These are phyloP conservation scores for Trametes cingulata DNA, from an alignment of 768 basidiomycete genomes.

Conservation along the genomic window DNA sequence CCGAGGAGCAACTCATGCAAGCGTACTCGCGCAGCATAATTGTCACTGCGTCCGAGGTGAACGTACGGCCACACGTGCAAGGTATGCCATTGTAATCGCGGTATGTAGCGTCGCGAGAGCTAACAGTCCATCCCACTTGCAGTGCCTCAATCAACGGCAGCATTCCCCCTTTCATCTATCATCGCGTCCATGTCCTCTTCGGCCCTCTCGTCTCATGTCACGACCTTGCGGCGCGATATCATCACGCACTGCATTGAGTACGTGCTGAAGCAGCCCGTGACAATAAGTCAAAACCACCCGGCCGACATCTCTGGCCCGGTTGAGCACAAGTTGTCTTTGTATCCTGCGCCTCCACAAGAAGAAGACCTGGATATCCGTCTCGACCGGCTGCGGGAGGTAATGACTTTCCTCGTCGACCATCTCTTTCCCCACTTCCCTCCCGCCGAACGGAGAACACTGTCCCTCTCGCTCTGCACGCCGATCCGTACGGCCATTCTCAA, in stretches of 20 bases:
- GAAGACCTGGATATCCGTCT: slow-evolving; percentile 46
- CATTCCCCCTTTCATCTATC: slow-evolving; percentile 52
- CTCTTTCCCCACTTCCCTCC: slow-evolving; percentile 59
- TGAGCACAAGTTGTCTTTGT: slow-evolving; percentile 50
- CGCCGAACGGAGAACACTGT: slow-evolving; percentile 46
- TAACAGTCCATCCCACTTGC: background rate
- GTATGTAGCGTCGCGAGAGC: no score
- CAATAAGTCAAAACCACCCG: slow-evolving; percentile 40
- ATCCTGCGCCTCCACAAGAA: slow-evolving; percentile 44
- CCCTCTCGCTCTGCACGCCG: slow-evolving; percentile 61
- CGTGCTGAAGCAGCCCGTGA: slow-evolving; percentile 54
- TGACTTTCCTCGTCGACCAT: slow-evolving; percentile 63
- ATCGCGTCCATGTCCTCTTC: slow-evolving; percentile 58
- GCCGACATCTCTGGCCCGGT: slow-evolving; percentile 33
- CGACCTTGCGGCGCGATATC: slow-evolving; percentile 67
- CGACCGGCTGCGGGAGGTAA: slow-evolving; percentile 52
- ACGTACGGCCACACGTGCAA: slow-evolving; percentile 52
- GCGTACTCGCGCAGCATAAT: slow-evolving; percentile 62
- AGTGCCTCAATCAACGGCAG: slow-evolving; percentile 61
- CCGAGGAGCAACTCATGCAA: slow-evolving; percentile 72
- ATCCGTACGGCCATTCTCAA: slow-evolving; percentile 61
- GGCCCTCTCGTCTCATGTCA: slow-evolving; percentile 56
- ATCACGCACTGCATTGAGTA: slow-evolving; percentile 58
- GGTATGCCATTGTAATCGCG: slow-evolving; percentile 39
- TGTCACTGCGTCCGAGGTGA: slow-evolving; percentile 50